Percentiles rank a stretch among this genome's conserved stretches.
phyloP scores from a whole-genome alignment of 2,329 filamentous ascomycete species.

The Aspergillus brasiliensis region DNA sequence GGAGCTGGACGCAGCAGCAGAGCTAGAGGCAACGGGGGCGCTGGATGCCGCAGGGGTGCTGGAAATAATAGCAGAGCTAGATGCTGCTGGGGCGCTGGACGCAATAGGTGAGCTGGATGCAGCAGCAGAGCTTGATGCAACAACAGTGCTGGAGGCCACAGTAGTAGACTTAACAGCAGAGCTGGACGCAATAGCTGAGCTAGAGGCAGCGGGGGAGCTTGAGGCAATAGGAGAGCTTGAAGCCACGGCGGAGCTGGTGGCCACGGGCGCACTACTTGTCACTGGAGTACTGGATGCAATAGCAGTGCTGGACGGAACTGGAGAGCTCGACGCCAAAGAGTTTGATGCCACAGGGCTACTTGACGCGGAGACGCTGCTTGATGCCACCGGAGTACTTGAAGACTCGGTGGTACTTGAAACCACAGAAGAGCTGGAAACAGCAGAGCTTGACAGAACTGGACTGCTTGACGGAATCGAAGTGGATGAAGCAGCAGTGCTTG shows the following conservation, averaged over 20 bases:
- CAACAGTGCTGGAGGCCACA: slow-evolving; percentile 3
- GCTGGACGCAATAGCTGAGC: no score
- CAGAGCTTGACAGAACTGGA: slow-evolving; percentile 3
- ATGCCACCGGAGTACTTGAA: no score
- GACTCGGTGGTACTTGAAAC: neutral
- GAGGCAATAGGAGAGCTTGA: no score
- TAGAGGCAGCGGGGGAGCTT: no score
- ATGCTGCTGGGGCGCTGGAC: neutral
- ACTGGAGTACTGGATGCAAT: neutral
- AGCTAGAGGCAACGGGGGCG: neutral
- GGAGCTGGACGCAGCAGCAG: neutral
- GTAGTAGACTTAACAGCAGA: no score
- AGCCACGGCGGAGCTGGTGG: neutral
- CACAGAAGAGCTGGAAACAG: slow-evolving; percentile 3
- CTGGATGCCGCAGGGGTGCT: neutral
- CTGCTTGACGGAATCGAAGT: slow-evolving; percentile 1
- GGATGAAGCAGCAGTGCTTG: neutral
- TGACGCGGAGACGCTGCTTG: neutral
- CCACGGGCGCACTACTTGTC: slow-evolving; percentile 5
- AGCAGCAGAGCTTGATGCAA: slow-evolving; percentile 6
- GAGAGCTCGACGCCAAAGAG: neutral
- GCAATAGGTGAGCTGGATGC: neutral
- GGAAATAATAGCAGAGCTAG: slow-evolving; percentile 1
- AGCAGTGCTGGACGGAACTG: neutral
- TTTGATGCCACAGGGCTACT: neutral